phyloP scores from a whole-genome alignment of 148 eudicot species.

The Rhododendron simsii region DNA sequence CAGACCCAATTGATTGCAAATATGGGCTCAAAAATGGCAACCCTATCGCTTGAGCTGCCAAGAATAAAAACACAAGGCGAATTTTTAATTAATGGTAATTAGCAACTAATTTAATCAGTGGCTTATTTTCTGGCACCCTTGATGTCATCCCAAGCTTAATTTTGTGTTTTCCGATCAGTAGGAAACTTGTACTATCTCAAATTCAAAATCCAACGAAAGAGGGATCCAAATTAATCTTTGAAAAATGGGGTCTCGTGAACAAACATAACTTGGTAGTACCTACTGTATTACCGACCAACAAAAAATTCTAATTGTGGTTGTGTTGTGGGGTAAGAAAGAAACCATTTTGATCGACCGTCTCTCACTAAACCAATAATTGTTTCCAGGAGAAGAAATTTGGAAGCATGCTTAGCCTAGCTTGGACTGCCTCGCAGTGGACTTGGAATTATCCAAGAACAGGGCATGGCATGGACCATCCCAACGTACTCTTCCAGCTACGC shows the following conservation, averaged over 20 bases:
- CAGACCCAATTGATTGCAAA: constrained; percentile 73
- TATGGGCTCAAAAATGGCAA: constrained; percentile 85
- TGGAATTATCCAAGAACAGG: not conserved
- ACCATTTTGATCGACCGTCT: not conserved
- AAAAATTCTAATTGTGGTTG: not conserved
- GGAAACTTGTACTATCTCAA: not conserved
- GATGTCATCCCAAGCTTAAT: not conserved
- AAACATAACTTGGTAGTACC: not conserved
- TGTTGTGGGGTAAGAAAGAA: not conserved
- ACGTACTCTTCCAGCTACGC: not conserved
- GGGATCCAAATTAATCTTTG: not conserved
- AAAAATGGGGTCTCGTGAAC: not conserved
- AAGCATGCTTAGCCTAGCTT: not conserved
- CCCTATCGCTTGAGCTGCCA: constrained; percentile 67
- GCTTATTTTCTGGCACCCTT: not conserved
- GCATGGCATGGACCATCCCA: not conserved
- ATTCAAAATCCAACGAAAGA: not conserved
- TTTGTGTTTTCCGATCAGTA: not conserved
- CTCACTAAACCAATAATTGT: not conserved
- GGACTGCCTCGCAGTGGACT: not conserved
- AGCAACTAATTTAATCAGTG: not conserved
- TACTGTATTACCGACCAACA: not conserved
- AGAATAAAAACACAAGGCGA: not conserved
- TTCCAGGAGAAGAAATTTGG: too few species aligned
- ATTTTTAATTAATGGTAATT: not conserved